phyloP scores from a whole-genome alignment of 805 yeast species.

The Candida oleophila region DNA sequence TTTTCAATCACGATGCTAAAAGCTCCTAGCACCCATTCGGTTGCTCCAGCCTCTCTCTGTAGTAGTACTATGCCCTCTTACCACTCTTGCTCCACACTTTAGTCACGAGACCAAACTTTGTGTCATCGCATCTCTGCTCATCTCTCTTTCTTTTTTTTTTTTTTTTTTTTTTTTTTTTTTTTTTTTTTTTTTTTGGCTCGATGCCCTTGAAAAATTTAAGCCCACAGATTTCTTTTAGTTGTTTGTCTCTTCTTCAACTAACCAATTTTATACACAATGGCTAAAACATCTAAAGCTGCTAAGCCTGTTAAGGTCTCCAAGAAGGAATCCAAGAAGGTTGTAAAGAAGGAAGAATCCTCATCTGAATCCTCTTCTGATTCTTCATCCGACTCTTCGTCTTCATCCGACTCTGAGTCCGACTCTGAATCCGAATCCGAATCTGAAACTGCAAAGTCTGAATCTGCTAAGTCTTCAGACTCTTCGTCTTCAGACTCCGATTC shows the following conservation, averaged over 20 bases:
- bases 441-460: constrained; percentile 15
- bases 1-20: no score
- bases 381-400: constrained; percentile 20
- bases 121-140: constrained; percentile 4
- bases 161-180: neutral
- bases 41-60: no score
- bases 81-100: constrained; percentile 1
- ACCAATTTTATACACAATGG: constrained; percentile 27
- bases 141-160: neutral
- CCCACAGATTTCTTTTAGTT: neutral
- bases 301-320: constrained; percentile 22
- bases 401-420: constrained; percentile 24
- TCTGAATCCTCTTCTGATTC: constrained; percentile 16
- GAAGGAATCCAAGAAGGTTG: constrained; percentile 20
- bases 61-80: no score
- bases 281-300: constrained; percentile 32
- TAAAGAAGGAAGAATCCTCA: constrained; percentile 15
- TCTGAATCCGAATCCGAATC: constrained; percentile 15
- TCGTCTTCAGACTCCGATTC: constrained; percentile 6
- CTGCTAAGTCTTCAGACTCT: constrained; percentile 10
- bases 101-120: constrained; percentile 5
- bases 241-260: neutral
- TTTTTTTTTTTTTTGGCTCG: constrained; percentile 3
- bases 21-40: no score
- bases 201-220: constrained; percentile 4